phyloP scores from a whole-genome alignment of 2,329 filamentous ascomycete species.

The Venturia aucupariae region DNA sequence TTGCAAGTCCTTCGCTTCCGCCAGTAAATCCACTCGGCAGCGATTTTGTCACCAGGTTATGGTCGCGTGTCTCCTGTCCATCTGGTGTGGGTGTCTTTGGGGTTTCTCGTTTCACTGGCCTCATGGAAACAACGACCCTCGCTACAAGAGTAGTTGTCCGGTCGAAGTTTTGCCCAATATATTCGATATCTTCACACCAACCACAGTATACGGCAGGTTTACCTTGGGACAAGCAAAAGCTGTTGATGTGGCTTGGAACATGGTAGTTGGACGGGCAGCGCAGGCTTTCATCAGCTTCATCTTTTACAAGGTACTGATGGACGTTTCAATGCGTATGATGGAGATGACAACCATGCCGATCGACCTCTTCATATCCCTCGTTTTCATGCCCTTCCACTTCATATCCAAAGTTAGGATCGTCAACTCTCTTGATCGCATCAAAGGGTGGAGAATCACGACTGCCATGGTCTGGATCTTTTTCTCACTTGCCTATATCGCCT shows the following conservation, averaged over 20 bases:
- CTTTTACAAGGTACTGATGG: constrained; percentile 12
- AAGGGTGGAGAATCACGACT: constrained; percentile 7
- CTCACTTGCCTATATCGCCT: constrained; percentile 13
- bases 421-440: background rate
- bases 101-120: background rate
- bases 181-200: background rate
- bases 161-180: background rate
- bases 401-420: constrained; percentile 5
- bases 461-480: constrained; percentile 13
- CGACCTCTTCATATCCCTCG: constrained; percentile 11
- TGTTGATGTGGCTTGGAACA: constrained; percentile 14
- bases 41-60: background rate
- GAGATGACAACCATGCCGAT: constrained; percentile 8
- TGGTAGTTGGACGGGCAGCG: constrained; percentile 11
- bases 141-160: background rate
- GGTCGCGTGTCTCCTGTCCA: background rate
- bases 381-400: background rate
- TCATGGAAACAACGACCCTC: background rate
- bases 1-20: background rate
- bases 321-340: constrained; percentile 10
- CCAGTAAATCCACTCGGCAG: background rate
- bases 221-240: constrained; percentile 14
- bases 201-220: background rate
- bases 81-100: constrained; percentile 1
- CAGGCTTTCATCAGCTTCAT: constrained; percentile 4